A percentile compares a stretch with the other conserved stretches of the same genome.
phyloP scores from a whole-genome alignment of 352 stramenopile species.

The Phytopythium helicoides region DNA sequence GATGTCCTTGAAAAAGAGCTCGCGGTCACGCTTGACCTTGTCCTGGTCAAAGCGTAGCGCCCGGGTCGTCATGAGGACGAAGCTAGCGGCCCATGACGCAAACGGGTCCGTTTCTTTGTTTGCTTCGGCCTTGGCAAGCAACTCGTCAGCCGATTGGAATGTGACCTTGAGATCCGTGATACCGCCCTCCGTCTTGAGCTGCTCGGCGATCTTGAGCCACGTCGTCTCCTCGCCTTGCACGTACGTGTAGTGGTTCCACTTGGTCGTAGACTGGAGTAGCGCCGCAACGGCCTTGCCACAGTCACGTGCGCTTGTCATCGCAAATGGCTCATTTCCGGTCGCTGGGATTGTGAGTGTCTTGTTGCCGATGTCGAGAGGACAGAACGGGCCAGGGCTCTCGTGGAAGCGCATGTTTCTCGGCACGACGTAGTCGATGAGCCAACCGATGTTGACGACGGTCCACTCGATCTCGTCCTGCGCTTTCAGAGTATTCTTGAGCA shows the following conservation, averaged over 20 bases:
- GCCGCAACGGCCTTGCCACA: slow-evolving; percentile 12
- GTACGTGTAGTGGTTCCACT: slow-evolving; percentile 29
- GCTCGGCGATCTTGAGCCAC: slow-evolving; percentile 25
- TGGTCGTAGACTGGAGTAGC: slow-evolving; percentile 19
- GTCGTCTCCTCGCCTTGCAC: slow-evolving; percentile 32
- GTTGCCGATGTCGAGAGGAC: slow-evolving; percentile 16
- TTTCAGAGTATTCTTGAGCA: slow-evolving; percentile 16
- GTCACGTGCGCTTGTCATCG: slow-evolving; percentile 24
- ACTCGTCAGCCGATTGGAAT: slow-evolving; percentile 17
- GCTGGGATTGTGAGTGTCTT: slow-evolving; percentile 34
- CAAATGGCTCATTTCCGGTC: slow-evolving; percentile 24
- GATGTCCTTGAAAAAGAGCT: slow-evolving; percentile 19
- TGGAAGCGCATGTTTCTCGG: slow-evolving; percentile 25
- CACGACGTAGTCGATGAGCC: slow-evolving; percentile 32
- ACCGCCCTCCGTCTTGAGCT: slow-evolving; percentile 15
- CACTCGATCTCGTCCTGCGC: slow-evolving; percentile 33
- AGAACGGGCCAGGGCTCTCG: slow-evolving; percentile 11
- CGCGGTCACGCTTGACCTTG: slow-evolving; percentile 26
- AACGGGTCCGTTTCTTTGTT: slow-evolving; percentile 8
- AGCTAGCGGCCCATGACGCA: slow-evolving; percentile 6
- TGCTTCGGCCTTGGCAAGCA: slow-evolving; percentile 8
- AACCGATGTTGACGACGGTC: slow-evolving; percentile 26
- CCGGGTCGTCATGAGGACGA: slow-evolving; percentile 19
- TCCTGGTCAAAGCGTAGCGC: slow-evolving; percentile 18
- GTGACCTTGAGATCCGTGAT: slow-evolving; percentile 18